Evolutionary conservation across 2,329 filamentous ascomycete species (phyloP), one percentile per base, ranked within the genome.

Genomic region (Aspergillus pseudoterreus): DNA sequence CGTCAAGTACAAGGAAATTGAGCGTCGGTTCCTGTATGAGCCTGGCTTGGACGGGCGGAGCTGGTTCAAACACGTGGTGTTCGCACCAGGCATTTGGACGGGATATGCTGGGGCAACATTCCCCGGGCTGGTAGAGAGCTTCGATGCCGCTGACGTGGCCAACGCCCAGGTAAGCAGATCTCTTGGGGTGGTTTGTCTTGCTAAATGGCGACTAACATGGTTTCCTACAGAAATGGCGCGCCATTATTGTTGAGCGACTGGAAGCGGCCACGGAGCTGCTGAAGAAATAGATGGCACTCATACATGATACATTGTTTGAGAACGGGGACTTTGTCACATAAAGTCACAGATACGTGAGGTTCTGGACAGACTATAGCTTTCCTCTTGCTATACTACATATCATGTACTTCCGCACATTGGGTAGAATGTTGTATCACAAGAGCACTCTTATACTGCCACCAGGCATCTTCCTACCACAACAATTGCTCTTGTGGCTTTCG

Each of bases 21-120:
- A 97, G 70, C 79, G 91, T 14, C 78, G 85, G 46, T 96, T 96
- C 70, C 63, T 96, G 56, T 87, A 90, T 62, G 73, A 82, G 4
- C 77, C 80, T 3, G 92, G 92, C 0, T 73, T 97, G 17, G 92
- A 96, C 67, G 83, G 84, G 1, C 78, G 92, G 53, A 76, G 77
- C 21, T 96, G 91, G 91, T 97, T 92, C 76, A 96, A 96, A 75
- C 92, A 96, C 64, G 87, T 96, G 2, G 87, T 96, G 1, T 96
- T 95, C 71, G 92, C 92, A 1, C 92, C 92, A 0, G 92, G 92
- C 0, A 69, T 92, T 44, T 95, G 91, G 90, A 96, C 90, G 0
- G 92, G 92, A 0, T 96, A 96, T 70, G 78, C 90, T 0, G 92
- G 91, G 3, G 83, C 80, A 4, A 84, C 83, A 8, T 86, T 82